phyloP scores from a whole-genome alignment of 371 early-diverging fungal genomes.

The Choanephora cucurbitarum region DNA sequence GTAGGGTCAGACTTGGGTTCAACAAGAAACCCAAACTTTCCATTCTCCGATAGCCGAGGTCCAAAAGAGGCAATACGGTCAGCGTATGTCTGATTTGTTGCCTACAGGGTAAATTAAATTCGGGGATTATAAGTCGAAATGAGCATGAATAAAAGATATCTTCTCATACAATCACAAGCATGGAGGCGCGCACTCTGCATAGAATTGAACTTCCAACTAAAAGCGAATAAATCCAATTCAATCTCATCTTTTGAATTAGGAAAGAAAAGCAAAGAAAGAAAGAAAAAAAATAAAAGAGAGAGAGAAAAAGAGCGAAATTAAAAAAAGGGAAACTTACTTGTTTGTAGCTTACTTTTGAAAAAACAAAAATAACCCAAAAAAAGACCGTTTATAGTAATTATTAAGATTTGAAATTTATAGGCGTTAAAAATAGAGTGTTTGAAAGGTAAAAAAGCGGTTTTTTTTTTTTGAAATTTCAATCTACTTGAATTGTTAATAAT shows the following conservation, averaged over 20 bases:
- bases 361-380: no score
- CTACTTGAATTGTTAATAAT: no score
- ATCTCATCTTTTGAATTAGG: slow-evolving; percentile 9
- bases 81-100: slow-evolving; percentile 55
- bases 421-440: no score
- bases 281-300: slow-evolving; percentile 10
- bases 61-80: slow-evolving; percentile 69
- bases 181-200: slow-evolving; percentile 11
- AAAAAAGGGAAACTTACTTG: not conserved
- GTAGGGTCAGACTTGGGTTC: slow-evolving; percentile 37
- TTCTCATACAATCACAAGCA: slow-evolving; percentile 30
- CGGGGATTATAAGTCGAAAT: slow-evolving; percentile 15
- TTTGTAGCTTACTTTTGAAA: not conserved
- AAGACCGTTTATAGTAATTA: no score
- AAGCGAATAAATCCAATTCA: slow-evolving; percentile 11
- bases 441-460: no score
- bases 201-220: slow-evolving; percentile 4
- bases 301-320: not conserved
- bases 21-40: slow-evolving; percentile 53
- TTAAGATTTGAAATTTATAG: no score
- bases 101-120: slow-evolving; percentile 28
- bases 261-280: slow-evolving; percentile 14
- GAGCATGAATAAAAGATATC: not conserved
- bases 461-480: no score
- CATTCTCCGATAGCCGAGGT: slow-evolving; percentile 59